phyloP scores from a whole-genome alignment of 2,329 filamentous ascomycete species.

The Drechslerella dactyloides region DNA sequence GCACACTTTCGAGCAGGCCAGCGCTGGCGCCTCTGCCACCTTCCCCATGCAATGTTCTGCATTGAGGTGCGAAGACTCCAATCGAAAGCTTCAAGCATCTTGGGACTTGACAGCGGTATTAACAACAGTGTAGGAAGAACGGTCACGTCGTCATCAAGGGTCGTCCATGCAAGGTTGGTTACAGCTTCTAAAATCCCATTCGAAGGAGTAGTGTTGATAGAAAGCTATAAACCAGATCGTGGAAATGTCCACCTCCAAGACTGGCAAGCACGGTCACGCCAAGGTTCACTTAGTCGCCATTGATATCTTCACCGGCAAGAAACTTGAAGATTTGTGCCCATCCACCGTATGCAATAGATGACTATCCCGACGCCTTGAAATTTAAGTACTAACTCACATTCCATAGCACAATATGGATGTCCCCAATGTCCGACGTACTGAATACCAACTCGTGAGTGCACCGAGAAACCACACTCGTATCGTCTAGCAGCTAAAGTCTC shows the following conservation, averaged over 20 bases:
- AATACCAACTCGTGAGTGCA: slow-evolving; percentile 88
- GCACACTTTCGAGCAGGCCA: slow-evolving; percentile 84
- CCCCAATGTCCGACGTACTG: slow-evolving; percentile 85
- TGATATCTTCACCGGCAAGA: slow-evolving; percentile 99
- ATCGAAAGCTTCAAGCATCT: slow-evolving; percentile 9
- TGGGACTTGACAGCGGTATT: slow-evolving; percentile 19
- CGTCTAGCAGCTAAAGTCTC: background rate
- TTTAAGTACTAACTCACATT: background rate
- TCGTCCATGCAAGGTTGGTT: slow-evolving; percentile 81
- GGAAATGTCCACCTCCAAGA: slow-evolving; percentile 99
- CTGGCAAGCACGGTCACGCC: slow-evolving; percentile 99
- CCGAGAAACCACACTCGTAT: background rate
- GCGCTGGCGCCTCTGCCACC: slow-evolving; percentile 93
- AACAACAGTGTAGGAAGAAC: slow-evolving; percentile 40
- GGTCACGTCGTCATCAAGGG: slow-evolving; percentile 87
- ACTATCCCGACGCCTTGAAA: background rate
- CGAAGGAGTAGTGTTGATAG: background rate
- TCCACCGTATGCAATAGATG: slow-evolving; percentile 77
- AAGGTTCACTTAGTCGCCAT: slow-evolving; percentile 98
- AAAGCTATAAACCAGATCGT: slow-evolving; percentile 68
- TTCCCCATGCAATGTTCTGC: slow-evolving; percentile 99
- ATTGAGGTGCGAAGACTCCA: slow-evolving; percentile 65
- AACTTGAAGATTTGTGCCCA: slow-evolving; percentile 97
- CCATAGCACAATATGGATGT: slow-evolving; percentile 85
- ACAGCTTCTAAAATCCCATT: background rate